These are phyloP conservation scores for Phylloporus sp. DNA, from an alignment of 768 basidiomycete genomes.

Conservation along the genomic window DNA sequence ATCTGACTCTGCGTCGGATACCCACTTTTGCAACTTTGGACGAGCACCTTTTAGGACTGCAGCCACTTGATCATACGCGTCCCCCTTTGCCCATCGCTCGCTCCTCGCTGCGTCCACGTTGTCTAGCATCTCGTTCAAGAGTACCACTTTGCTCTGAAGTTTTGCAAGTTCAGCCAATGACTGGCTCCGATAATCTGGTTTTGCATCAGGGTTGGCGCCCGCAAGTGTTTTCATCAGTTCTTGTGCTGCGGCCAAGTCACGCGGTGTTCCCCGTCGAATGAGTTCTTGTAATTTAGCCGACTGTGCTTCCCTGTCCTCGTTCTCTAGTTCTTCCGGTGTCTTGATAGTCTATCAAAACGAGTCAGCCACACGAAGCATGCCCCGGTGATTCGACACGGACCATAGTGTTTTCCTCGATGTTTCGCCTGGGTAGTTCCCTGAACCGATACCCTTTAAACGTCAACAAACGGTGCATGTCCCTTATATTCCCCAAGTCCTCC, in stretches of 20 bases:
- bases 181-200: conserved; percentile 91
- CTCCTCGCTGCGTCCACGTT: conserved; percentile 71
- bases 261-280: conserved; percentile 91
- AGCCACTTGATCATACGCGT: conserved; percentile 96
- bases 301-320: conserved; percentile 92
- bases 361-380: neutral
- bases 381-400: conserved; percentile 6
- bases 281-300: conserved; percentile 98
- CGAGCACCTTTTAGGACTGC: conserved; percentile 74
- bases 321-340: conserved; percentile 93
- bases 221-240: conserved; percentile 96
- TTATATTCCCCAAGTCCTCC: conserved; percentile 93
- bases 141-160: conserved; percentile 89
- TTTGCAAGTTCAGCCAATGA: conserved; percentile 89
- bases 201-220: conserved; percentile 91
- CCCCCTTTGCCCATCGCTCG: conserved; percentile 82
- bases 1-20: conserved; percentile 86
- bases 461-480: conserved; percentile 94
- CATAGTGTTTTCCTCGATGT: conserved; percentile 17
- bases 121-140: conserved; percentile 97
- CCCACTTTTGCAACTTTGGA: conserved; percentile 97
- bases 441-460: conserved; percentile 91
- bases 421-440: conserved; percentile 42
- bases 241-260: conserved; percentile 92
- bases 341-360: conserved; percentile 68